Conservation (phyloP, 2,329 filamentous ascomycete species). For the Bimuria novae-zelandiae region DNA sequence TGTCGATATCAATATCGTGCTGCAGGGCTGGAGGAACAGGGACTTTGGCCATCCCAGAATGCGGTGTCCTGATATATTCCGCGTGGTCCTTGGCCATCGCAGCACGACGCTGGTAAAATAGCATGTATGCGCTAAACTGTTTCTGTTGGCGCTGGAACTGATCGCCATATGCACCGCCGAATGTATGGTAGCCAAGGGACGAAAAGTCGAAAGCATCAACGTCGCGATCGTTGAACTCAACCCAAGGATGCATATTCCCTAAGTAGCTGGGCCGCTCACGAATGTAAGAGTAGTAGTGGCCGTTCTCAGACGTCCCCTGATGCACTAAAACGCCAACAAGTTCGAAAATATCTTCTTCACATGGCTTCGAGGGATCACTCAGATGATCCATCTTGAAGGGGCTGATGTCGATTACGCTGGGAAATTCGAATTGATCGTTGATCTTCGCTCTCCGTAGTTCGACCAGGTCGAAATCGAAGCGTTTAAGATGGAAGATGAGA, state of each 20-base stretch:
- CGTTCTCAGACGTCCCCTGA: constrained; percentile 87
- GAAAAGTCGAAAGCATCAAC: constrained; percentile 76
- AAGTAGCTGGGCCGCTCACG: constrained; percentile 70
- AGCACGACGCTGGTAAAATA: constrained; percentile 88
- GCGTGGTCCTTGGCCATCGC: constrained; percentile 55
- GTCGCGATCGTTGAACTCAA: constrained; percentile 92
- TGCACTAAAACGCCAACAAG: constrained; percentile 95
- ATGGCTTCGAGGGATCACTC: constrained; percentile 62
- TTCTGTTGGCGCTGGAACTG: constrained; percentile 35
- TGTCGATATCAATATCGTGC: constrained; percentile 69
- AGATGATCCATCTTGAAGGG: constrained; percentile 89
- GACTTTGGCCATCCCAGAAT: constrained; percentile 53
- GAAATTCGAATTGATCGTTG: constrained; percentile 93
- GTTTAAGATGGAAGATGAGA: constrained; percentile 91
- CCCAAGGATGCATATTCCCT: constrained; percentile 64
- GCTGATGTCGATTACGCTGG: constrained; percentile 79
- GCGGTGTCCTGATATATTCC: constrained; percentile 46
- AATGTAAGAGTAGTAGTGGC: constrained; percentile 97
- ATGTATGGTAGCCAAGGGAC: constrained; percentile 76
- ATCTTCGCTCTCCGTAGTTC: constrained; percentile 86
- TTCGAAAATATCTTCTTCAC: constrained; percentile 78
- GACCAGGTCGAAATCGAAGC: constrained; percentile 79
- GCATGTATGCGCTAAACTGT: constrained; percentile 82
- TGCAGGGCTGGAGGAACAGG: constrained; percentile 52
- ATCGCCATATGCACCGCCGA: constrained; percentile 53